Base-by-base conservation (phyloP, 257 asterid genomes). In the Marsdenia floribunda region DNA sequence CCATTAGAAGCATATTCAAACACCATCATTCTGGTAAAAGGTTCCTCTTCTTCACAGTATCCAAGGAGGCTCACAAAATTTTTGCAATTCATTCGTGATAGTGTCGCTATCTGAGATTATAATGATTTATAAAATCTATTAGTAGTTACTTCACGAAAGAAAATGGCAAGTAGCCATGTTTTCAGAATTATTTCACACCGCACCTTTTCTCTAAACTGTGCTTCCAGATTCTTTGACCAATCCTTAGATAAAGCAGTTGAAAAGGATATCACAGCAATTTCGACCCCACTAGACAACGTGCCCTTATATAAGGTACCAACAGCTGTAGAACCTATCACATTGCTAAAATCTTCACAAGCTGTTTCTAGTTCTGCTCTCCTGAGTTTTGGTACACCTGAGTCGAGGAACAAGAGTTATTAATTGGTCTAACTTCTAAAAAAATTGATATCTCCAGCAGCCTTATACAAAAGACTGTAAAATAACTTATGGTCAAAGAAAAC, bases 321-420 rank as follows among this genome's bases (percentile, higher is more conserved):
- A 0, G 96, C 77, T 12, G 88, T 80, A 12, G 96, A 80, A 69
- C 96, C 96, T 50, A 93, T 88, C 57, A 93, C 97, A 38, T 93
- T 93, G 80, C 98, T 93, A 81, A 93, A 93, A 80, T 88, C 95
- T 86, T 93, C 98, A 88, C 98, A 93, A 65, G 98, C 98, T 49
- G 87, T 83, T 80, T 80, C 93, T 69, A 93, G 90, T 83, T 93
- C 97, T 44, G 87, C 77, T 85, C 98, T 86, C 80, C 81, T 93
- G 55, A 93, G 92, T 75, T 88, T 90, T 46, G 96, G 98, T 74
- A 93, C 96, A 50, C 98, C 98, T 93, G 71, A 66, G 24, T 8
- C 14, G 10, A 6, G 33, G 71, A 37, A 38, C 71, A 38, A 50
- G 15, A 29, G 19, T 3, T 19, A 70, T 69, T 60, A 58, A 60